These are phyloP conservation scores for Erysimum pusillum DNA, from an alignment of 441 rosid genomes.

Conservation along the genomic window DNA sequence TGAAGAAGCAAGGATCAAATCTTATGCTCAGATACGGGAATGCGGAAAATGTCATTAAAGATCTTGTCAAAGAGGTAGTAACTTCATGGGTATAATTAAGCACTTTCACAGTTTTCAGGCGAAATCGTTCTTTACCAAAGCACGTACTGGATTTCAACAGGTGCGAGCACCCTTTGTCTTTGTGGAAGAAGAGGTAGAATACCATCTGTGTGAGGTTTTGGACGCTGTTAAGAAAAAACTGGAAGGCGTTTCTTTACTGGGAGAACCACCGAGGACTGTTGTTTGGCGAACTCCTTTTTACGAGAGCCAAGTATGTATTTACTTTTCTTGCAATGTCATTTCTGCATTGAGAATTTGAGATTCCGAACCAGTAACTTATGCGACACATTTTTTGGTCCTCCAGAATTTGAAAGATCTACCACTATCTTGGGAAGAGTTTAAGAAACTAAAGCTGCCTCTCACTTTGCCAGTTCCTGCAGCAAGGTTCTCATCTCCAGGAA, in stretches of 20 bases:
- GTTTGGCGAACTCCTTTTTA: constrained; percentile 85
- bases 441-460: constrained; percentile 55
- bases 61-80: constrained; percentile 80
- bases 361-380: constrained; percentile 8
- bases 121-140: constrained; percentile 24
- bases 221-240: constrained; percentile 55
- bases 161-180: constrained; percentile 65
- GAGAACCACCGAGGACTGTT: constrained; percentile 49
- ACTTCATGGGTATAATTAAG: not conserved
- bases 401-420: constrained; percentile 71
- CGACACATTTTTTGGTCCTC: constrained; percentile 35
- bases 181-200: constrained; percentile 86
- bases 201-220: constrained; percentile 55
- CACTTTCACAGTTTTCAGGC: constrained; percentile 30
- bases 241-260: constrained; percentile 40
- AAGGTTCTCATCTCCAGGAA: constrained; percentile 48
- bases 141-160: constrained; percentile 53
- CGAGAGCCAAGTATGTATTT: constrained; percentile 62
- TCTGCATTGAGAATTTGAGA: not conserved
- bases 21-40: constrained; percentile 83
- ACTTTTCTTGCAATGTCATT: constrained; percentile 13
- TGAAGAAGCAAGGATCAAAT: constrained; percentile 74
- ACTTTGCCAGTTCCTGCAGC: constrained; percentile 60
- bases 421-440: constrained; percentile 64
- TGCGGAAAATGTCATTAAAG: constrained; percentile 66